Conservation (phyloP, 129 eudicot genomes). For the Flaveria bidentis region DNA sequence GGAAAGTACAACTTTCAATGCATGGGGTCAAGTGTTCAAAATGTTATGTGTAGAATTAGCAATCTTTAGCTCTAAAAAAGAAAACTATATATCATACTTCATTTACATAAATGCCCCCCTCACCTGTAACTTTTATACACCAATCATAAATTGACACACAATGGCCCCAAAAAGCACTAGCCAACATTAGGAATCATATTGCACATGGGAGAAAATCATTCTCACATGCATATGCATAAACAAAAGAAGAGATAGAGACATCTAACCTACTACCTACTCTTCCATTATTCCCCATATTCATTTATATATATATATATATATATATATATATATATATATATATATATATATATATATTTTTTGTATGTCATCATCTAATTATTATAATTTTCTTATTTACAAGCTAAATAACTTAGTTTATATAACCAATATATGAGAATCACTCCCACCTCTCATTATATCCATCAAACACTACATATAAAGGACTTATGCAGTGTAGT, state of each 20-base stretch:
- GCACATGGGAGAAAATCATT: conserved; percentile 32
- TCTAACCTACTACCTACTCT: conserved; percentile 20
- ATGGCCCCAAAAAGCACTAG: conserved; percentile 32
- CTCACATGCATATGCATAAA: conserved; percentile 27
- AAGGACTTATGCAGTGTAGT: too few relatives aligned
- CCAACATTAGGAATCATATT: neutral
- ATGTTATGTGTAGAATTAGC: neutral
- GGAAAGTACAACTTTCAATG: conserved; percentile 11
- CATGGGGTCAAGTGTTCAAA: neutral
- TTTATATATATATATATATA: neutral
- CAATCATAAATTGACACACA: conserved; percentile 22
- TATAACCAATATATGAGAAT: too few relatives aligned
- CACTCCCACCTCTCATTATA: neutral
- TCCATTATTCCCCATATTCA: conserved; percentile 14
- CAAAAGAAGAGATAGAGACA: conserved; percentile 28
- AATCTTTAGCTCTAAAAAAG: neutral
- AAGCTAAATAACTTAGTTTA: neutral
- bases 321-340: neutral
- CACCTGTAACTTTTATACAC: neutral
- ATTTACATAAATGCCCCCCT: conserved; percentile 9
- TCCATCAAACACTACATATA: neutral
- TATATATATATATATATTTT: neutral
- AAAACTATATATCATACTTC: neutral
- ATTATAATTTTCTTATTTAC: neutral
- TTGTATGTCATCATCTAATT: neutral